Conservation (phyloP, 2,329 filamentous ascomycete species). For the Monosporascus sp. region DNA sequence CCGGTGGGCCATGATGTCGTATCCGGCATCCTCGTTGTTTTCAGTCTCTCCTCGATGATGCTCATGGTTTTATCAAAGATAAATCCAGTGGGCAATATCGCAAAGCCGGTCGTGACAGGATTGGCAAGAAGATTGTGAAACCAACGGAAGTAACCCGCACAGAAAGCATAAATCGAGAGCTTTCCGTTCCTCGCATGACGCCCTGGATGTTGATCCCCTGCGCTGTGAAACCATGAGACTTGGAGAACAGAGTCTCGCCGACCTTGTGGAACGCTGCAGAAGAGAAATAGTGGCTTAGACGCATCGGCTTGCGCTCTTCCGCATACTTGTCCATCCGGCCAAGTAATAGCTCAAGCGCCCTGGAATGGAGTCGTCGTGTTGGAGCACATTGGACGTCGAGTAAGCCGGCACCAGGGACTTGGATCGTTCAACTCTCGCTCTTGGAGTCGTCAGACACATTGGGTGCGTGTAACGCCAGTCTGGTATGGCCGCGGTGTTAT, state of each 20-base stretch:
- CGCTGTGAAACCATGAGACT: constrained; percentile 20
- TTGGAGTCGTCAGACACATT: neutral
- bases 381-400: no score
- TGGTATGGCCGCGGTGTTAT: constrained; percentile 3
- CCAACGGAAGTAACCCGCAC: constrained; percentile 9
- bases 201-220: constrained; percentile 20
- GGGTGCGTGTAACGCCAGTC: constrained; percentile 1
- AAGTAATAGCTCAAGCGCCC: neutral
- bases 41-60: constrained; percentile 1
- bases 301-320: neutral
- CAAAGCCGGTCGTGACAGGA: constrained; percentile 1
- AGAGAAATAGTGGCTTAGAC: constrained; percentile 3
- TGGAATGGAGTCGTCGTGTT: no score
- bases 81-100: neutral
- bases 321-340: neutral
- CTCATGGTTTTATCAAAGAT: neutral
- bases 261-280: constrained; percentile 22
- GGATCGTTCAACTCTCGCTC: neutral
- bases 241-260: constrained; percentile 20
- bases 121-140: constrained; percentile 1
- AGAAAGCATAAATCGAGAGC: constrained; percentile 18
- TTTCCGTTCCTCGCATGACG: constrained; percentile 14
- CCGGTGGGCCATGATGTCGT: constrained; percentile 2
- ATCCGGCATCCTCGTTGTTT: constrained; percentile 1
- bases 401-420: neutral